Evolutionary conservation across 208 protist genomes (phyloP).

Genomic region (Trypanosomatidae sp.): DNA sequence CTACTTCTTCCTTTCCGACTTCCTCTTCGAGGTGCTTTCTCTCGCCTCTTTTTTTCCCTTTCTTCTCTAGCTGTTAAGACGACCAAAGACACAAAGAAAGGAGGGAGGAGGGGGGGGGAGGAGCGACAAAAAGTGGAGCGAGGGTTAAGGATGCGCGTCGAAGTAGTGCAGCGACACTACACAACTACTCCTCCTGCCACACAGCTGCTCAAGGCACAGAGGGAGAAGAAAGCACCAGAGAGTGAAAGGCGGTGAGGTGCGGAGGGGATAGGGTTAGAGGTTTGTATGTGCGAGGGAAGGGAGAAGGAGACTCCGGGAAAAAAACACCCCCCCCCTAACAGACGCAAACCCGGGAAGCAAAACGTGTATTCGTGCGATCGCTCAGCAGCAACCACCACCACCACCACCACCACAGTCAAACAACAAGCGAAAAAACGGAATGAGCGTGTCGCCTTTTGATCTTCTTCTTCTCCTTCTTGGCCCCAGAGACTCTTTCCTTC

Average conservation of each 20-base stretch:
- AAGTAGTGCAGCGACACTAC: background rate
- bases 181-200: background rate
- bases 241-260: background rate
- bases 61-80: background rate
- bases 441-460: background rate
- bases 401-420: background rate
- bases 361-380: background rate
- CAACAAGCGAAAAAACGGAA: background rate
- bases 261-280: background rate
- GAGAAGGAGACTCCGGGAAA: background rate
- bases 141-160: background rate
- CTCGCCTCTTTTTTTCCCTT: background rate
- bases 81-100: constrained; percentile 14
- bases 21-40: background rate
- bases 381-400: background rate
- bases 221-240: background rate
- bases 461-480: background rate
- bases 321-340: background rate
- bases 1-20: background rate
- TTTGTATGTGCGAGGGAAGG: background rate
- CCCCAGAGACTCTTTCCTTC: background rate
- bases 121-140: background rate
- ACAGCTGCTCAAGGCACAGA: background rate
- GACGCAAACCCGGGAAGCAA: background rate
- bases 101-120: background rate